Percentiles rank a stretch among this genome's conserved stretches.
These are phyloP conservation scores for Penicillium sp. DNA, from an alignment of 2,329 filamentous ascomycete species.

Conservation along the genomic window DNA sequence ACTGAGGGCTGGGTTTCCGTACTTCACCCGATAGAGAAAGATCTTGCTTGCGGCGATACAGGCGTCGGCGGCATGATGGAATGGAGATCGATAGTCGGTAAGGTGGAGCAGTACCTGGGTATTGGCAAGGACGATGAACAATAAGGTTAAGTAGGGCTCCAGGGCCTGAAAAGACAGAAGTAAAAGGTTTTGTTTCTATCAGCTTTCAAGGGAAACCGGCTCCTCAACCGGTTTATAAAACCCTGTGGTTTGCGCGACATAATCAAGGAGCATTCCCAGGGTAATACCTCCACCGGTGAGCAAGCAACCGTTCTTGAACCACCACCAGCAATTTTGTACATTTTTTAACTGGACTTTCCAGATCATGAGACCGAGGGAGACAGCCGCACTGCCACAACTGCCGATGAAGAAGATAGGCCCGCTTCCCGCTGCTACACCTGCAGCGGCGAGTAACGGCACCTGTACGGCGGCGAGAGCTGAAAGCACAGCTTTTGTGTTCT, in stretches of 20 bases:
- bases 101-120: too few relatives aligned
- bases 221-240: too few relatives aligned
- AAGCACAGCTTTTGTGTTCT: conserved; percentile 40
- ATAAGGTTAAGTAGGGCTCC: too few relatives aligned
- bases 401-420: conserved; percentile 53
- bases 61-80: conserved; percentile 75
- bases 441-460: conserved; percentile 36
- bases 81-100: too few relatives aligned
- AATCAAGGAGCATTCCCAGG: conserved; percentile 49
- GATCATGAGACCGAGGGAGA: conserved; percentile 52
- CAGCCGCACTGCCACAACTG: conserved; percentile 49
- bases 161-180: too few relatives aligned
- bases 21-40: conserved; percentile 63
- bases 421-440: conserved; percentile 42
- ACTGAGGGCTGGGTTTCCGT: conserved; percentile 58
- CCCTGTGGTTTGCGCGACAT: conserved; percentile 33
- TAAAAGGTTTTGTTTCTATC: neutral
- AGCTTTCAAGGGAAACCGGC: too few relatives aligned
- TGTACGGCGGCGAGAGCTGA: conserved; percentile 35
- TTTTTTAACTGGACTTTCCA: conserved; percentile 50
- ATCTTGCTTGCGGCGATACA: conserved; percentile 73
- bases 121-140: conserved; percentile 55
- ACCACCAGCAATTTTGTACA: conserved; percentile 54
- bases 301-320: conserved; percentile 56
- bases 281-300: conserved; percentile 53